Base-by-base conservation (phyloP, 345 rosid species). In the Kandelia obovata region DNA sequence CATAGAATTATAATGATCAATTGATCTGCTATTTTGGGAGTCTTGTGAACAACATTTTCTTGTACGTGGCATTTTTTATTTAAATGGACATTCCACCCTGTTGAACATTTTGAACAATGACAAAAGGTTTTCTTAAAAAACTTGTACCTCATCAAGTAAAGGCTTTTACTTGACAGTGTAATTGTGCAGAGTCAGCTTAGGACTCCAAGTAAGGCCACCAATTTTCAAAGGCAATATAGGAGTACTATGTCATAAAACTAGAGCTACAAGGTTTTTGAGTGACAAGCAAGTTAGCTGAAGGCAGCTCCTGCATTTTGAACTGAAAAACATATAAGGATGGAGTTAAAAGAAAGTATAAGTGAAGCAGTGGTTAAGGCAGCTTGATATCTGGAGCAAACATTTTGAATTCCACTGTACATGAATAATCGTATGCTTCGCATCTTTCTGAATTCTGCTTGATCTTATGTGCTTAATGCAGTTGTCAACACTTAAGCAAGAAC, bases 401-500 rank as follows among this genome's bases (percentile, higher is more conserved):
- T 10, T 6, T 23, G n/a, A 64, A 46, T 17, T 31, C 16, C 34
- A 23, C 23, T 2, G 20, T 5, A 7, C 47, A 47, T 32, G 19
- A 7, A 57, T 47, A 46, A 27, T 30, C 2, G 2, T 53, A 19
- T 27, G 9, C 58, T 7, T 2, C 39, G 10, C 15, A 75, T 19
- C 15, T 43, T 31, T 21, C 21, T 35, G 27, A 34, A 23, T 53
- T 39, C 4, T 51, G 23, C 1, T 35, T 46, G 31, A 37, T 0
- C 27, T 39, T 67, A 0, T 56, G 34, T 35, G 57, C 55, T 20
- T 28, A 16, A 21, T 64, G 76, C 81, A 96, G 99, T 68, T 96
- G 74, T 78, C 79, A 30, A 73, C 85, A 39, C 79, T 90, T 53
- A 90, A 80, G 79, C 84, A 79, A 79, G 98, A 96, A 78, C 92